These are phyloP conservation scores for Hypoxylon sp. DNA, from an alignment of 2,329 filamentous ascomycete species.

Conservation along the genomic window DNA sequence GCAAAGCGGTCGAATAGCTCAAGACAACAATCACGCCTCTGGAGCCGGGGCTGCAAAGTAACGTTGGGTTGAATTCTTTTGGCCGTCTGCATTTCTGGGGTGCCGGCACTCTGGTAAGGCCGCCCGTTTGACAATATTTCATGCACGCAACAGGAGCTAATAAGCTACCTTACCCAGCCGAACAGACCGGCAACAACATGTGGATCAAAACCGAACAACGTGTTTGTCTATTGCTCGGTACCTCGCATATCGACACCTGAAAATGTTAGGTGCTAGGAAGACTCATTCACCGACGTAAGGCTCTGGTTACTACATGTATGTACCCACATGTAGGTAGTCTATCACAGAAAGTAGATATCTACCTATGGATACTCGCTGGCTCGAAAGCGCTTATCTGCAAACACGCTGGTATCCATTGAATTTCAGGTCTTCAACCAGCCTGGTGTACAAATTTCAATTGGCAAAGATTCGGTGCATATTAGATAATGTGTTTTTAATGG, in stretches of 20 bases:
- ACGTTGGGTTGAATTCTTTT: constrained; percentile 37
- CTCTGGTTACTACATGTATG: not conserved
- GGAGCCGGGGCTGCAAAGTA: constrained; percentile 38
- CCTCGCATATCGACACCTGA: constrained; percentile 23
- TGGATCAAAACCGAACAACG: constrained; percentile 32
- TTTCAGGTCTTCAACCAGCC: constrained; percentile 1
- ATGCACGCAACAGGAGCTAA: constrained; percentile 44
- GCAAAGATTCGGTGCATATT: constrained; percentile 7
- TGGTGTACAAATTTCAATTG: constrained; percentile 5
- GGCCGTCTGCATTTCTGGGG: constrained; percentile 35
- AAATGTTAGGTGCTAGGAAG: constrained; percentile 17
- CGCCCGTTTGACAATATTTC: constrained; percentile 39
- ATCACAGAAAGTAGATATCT: not conserved
- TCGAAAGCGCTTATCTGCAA: not conserved
- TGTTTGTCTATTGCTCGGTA: constrained; percentile 28
- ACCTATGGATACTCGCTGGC: constrained; percentile 6
- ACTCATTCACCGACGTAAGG: constrained; percentile 28
- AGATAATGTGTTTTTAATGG: constrained; percentile 16
- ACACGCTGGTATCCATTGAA: not conserved
- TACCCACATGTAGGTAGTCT: not conserved
- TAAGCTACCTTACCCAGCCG: constrained; percentile 45
- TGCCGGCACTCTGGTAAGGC: constrained; percentile 43
- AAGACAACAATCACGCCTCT: constrained; percentile 13
- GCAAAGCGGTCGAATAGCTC: constrained; percentile 2
- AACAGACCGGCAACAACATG: constrained; percentile 36